phyloP scores from a whole-genome alignment of 768 basidiomycete genomes.

The Lactifluus volemus region DNA sequence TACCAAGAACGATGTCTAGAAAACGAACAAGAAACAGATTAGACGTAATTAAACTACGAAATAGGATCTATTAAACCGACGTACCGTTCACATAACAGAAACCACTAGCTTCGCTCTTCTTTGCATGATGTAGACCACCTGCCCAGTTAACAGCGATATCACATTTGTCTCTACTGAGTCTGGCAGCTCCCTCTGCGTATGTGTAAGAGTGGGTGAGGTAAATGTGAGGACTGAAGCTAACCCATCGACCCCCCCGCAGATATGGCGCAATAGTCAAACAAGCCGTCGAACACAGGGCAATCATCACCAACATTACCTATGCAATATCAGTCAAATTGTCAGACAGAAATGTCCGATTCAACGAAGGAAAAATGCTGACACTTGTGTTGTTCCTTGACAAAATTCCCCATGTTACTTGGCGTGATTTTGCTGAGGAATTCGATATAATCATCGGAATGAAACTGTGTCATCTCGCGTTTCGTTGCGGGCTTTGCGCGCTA shows the following conservation, averaged over 20 bases:
- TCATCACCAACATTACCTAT: constrained; percentile 97
- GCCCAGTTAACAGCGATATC: constrained; percentile 99
- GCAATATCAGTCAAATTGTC: background rate
- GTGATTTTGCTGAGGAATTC: constrained; percentile 93
- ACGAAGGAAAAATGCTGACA: constrained; percentile 41
- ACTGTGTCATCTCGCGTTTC: constrained; percentile 99
- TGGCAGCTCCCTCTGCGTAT: constrained; percentile 84
- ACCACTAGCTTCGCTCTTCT: constrained; percentile 97
- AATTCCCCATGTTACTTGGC: constrained; percentile 91
- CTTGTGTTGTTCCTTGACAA: constrained; percentile 91
- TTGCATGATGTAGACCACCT: constrained; percentile 95
- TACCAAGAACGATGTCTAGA: constrained; percentile 92
- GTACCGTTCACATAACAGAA: constrained; percentile 98
- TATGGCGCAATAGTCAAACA: constrained; percentile 99
- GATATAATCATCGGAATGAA: constrained; percentile 98
- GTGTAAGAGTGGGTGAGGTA: background rate
- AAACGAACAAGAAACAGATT: background rate
- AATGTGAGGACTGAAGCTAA: constrained; percentile 31
- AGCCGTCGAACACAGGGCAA: constrained; percentile 96
- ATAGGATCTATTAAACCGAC: constrained; percentile 16
- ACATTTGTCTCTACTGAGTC: constrained; percentile 92
- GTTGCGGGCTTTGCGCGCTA: constrained; percentile 99
- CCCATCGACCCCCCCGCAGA: constrained; percentile 99
- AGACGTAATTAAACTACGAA: background rate
- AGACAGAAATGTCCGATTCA: background rate